Base-by-base conservation (phyloP, 352 stramenopile genomes). In the Globisporangium echinulatum region DNA sequence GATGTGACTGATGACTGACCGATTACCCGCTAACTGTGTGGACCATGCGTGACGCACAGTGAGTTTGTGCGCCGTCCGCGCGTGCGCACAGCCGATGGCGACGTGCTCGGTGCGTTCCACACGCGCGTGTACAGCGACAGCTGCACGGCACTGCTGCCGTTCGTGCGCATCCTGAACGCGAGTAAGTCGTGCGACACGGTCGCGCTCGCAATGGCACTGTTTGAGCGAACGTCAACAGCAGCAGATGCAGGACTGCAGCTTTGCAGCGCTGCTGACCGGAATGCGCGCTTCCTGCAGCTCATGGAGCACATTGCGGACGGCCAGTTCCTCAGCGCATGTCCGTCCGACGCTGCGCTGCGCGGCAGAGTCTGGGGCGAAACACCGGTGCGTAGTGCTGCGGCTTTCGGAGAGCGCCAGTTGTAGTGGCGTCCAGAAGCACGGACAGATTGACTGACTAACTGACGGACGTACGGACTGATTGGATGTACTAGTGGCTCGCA, bases 171-270 rank as follows among this genome's bases (percentile, higher is more conserved):
- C 19, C 67, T 90, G 33, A 94, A 94, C 56, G 74, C 77, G 11
- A 58, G 71, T 43, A 71, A 85, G 42, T 90, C 79, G 15, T 94
- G 85, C 49, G 85, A 94, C 56, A 88, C 82, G 0, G 55, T 92
- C 47, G 65, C 67, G 42, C 62, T 86, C 11, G 77, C 71, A 14
- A 71, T 83, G 53, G 70, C 58, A 9, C 72, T 77, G 66, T 82
- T 72, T 52, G 54, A 63, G 54, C 4, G 6, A 33, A 17, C 17
- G 14, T 0, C 15, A 50, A n/a, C 15, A 56, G 40, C 49, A 52
- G 43, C 49, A 62, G 42, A 33, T 49, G 14, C 7, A 7, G 11
- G 15, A 3, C 25, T 33, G 25, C 25, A 33, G 25, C 25, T 33
- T 33, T 33, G 25, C 25, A 33, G 25, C 25, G 25, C 25, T 33